A percentile compares a stretch with the other conserved stretches of the same genome.
Evolutionary conservation across 768 basidiomycete genomes (phyloP).

Genomic region (Pulveroboletus sp.): DNA sequence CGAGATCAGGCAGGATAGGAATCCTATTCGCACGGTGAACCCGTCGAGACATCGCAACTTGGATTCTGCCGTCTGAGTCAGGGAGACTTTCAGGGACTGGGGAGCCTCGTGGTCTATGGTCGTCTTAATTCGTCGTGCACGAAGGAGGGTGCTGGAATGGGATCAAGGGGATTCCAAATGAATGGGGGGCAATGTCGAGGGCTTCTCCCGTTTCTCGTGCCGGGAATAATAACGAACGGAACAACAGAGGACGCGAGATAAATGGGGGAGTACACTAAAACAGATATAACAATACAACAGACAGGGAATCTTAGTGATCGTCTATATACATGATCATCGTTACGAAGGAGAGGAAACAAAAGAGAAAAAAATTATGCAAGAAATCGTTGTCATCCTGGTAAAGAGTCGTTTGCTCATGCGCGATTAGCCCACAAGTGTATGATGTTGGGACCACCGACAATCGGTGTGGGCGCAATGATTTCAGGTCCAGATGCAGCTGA

Average conservation of each 20-base stretch:
- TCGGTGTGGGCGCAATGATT: constrained; percentile 32
- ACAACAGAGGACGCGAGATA: constrained; percentile 1
- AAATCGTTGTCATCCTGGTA: background rate
- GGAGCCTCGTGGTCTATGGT: constrained; percentile 15
- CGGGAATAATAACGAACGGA: background rate
- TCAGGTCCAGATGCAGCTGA: constrained; percentile 28
- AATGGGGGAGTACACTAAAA: constrained; percentile 4
- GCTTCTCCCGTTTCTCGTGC: background rate
- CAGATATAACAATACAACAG: constrained; percentile 26
- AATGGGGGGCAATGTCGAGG: constrained; percentile 1
- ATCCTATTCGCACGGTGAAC: constrained; percentile 13
- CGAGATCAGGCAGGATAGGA: constrained; percentile 25
- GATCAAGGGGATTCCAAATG: constrained; percentile 1
- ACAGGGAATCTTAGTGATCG: constrained; percentile 9
- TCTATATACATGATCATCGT: constrained; percentile 12
- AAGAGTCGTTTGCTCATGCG: constrained; percentile 20
- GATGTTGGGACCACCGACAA: constrained; percentile 34
- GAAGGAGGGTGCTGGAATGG: background rate
- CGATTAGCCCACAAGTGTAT: constrained; percentile 34
- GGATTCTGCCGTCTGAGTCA: constrained; percentile 15
- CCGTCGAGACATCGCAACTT: no score
- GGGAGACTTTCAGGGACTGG: constrained; percentile 1
- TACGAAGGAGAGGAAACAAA: background rate
- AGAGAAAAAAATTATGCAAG: background rate
- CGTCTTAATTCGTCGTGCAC: constrained; percentile 3